Percentiles rank a stretch among this genome's conserved stretches.
phyloP scores from a whole-genome alignment of 352 stramenopile species.

The Pilasporangium apinafurcum region DNA sequence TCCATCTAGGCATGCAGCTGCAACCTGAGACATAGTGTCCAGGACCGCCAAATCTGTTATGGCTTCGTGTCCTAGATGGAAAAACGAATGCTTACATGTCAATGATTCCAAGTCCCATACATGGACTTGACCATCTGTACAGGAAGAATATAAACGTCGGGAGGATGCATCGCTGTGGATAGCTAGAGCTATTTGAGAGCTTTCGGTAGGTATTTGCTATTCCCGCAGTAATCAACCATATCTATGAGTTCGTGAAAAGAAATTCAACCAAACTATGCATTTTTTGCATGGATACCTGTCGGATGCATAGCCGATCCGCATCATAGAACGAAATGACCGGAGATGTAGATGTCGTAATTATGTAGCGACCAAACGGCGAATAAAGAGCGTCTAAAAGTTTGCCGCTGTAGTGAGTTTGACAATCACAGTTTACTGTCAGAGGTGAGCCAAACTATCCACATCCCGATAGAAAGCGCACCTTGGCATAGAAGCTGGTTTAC shows the following conservation, averaged over 20 bases:
- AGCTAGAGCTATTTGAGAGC: conserved; percentile 27
- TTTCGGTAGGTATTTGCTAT: conserved; percentile 45
- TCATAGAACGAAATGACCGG: conserved; percentile 52
- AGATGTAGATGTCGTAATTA: conserved; percentile 40
- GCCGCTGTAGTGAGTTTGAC: no score
- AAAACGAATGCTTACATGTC: conserved; percentile 25
- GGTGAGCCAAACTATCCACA: not conserved
- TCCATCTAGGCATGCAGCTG: conserved; percentile 30
- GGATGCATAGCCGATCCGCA: conserved; percentile 31
- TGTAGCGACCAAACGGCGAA: conserved; percentile 26
- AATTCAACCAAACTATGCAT: not conserved
- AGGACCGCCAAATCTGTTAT: conserved; percentile 39
- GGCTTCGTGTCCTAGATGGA: conserved; percentile 15
- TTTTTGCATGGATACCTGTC: no score
- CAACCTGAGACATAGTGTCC: conserved; percentile 21
- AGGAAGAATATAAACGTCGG: conserved; percentile 27
- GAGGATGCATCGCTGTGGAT: not conserved
- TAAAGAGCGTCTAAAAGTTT: conserved; percentile 39
- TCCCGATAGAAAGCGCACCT: conserved; percentile 4
- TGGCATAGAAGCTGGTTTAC: conserved; percentile 3
- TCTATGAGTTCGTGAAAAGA: not conserved
- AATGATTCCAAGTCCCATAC: conserved; percentile 34
- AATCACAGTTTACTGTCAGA: not conserved
- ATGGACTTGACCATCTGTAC: conserved; percentile 30
- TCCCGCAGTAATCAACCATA: not conserved